A percentile compares a stretch with the other conserved stretches of the same genome.
Conservation (phyloP, 1,139 yeast species). For the Hansenula anomala region DNA sequence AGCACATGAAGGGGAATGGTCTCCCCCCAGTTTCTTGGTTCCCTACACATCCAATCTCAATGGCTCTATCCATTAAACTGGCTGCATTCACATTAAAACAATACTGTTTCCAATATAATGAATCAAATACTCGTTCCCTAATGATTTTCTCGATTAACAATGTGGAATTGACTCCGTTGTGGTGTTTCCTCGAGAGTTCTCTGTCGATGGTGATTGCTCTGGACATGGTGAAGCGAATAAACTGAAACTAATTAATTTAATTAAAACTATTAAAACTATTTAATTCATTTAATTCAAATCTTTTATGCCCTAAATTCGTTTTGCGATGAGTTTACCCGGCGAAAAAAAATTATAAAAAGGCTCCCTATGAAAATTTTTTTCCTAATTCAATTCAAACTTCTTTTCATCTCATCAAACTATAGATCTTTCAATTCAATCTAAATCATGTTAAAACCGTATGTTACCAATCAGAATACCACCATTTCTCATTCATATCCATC, state of each 20-base stretch:
- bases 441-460: too few relatives aligned
- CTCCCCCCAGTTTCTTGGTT: conserved; percentile 41
- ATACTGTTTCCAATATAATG: conserved; percentile 53
- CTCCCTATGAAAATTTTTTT: too few relatives aligned
- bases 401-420: too few relatives aligned
- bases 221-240: background rate
- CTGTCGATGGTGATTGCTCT: conserved; percentile 22
- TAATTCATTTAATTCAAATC: too few relatives aligned
- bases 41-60: conserved; percentile 35
- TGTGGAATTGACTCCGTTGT: conserved; percentile 42
- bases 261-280: too few relatives aligned
- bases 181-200: conserved; percentile 26
- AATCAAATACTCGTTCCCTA: conserved; percentile 55
- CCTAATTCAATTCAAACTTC: too few relatives aligned
- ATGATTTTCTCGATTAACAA: conserved; percentile 54
- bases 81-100: conserved; percentile 43
- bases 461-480: too few relatives aligned
- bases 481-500: too few relatives aligned
- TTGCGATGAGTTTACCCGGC: too few relatives aligned
- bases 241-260: background rate
- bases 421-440: too few relatives aligned
- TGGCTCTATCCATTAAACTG: conserved; percentile 31
- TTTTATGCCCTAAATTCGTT: too few relatives aligned
- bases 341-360: background rate
- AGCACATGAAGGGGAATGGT: conserved; percentile 52